Evolutionary conservation across 192 early-diverging fungal species (phyloP).

Genomic region (Chytriomyces sp.): DNA sequence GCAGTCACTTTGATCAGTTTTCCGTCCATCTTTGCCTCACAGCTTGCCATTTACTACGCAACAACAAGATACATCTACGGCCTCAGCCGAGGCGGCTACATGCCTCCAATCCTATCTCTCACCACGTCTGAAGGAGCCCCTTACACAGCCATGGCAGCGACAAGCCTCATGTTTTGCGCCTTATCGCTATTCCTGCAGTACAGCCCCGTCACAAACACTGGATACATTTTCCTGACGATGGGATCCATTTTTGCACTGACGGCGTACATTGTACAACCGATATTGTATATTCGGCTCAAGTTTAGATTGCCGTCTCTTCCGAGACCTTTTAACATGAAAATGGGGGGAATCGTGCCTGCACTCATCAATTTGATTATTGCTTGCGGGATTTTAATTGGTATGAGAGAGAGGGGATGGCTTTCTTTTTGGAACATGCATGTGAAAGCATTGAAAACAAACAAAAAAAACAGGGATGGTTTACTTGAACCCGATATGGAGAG

Average conservation of each 20-base stretch:
- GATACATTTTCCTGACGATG: slow-evolving; percentile 3
- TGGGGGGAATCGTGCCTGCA: not conserved
- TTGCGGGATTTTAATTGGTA: not conserved
- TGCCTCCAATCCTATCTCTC: slow-evolving; percentile 18
- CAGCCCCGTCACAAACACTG: not conserved
- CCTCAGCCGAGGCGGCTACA: slow-evolving; percentile 12
- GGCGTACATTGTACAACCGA: slow-evolving; percentile 26
- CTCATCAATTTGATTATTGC: slow-evolving; percentile 5
- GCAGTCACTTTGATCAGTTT: not conserved
- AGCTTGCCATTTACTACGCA: slow-evolving; percentile 15
- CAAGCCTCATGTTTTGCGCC: not conserved
- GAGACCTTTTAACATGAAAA: slow-evolving; percentile 9
- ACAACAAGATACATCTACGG: slow-evolving; percentile 10
- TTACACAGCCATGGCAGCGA: slow-evolving; percentile 9
- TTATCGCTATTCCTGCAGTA: slow-evolving; percentile 1
- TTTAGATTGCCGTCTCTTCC: slow-evolving; percentile 7
- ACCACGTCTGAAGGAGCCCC: slow-evolving; percentile 24
- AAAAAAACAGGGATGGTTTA: not conserved
- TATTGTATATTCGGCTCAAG: slow-evolving; percentile 15
- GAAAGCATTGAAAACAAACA: not conserved
- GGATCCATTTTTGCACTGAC: slow-evolving; percentile 23
- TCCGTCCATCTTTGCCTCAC: slow-evolving; percentile 2
- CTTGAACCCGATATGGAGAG: not conserved
- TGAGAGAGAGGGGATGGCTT: too few relatives aligned
- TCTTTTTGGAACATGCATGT: not conserved